These are phyloP conservation scores for Macrocybe sp. DNA, from an alignment of 1,284 basidiomycete species.

Conservation along the genomic window DNA sequence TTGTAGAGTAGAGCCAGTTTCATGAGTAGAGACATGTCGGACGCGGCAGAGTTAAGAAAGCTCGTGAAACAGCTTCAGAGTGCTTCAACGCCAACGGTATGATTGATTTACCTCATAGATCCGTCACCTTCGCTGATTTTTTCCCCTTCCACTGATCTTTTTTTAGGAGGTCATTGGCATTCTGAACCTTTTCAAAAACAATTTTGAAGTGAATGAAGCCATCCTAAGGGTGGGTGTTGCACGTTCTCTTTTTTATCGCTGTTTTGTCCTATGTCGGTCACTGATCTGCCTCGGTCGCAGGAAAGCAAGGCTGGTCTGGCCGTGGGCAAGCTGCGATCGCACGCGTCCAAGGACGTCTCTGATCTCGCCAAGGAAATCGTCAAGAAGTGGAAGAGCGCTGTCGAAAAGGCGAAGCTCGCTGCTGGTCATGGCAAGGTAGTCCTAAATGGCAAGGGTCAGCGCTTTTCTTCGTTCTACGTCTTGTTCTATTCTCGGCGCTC, in stretches of 20 bases:
- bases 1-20: not conserved
- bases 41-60: conserved; percentile 66
- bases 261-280: conserved; percentile 14
- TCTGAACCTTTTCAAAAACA: conserved; percentile 71
- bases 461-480: not conserved
- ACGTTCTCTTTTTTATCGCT: conserved; percentile 20
- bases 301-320: conserved; percentile 91
- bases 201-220: conserved; percentile 81
- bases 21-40: conserved; percentile 32
- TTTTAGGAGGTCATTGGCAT: conserved; percentile 69
- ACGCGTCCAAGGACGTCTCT: conserved; percentile 68
- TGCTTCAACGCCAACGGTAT: conserved; percentile 56
- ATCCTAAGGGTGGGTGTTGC: conserved; percentile 75
- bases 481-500: conserved; percentile 6
- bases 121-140: conserved; percentile 33
- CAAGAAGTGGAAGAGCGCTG: conserved; percentile 85
- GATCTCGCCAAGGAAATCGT: conserved; percentile 92
- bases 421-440: conserved; percentile 18
- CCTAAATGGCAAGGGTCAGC: conserved; percentile 29
- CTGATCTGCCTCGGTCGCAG: conserved; percentile 31
- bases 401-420: conserved; percentile 68
- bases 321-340: conserved; percentile 84
- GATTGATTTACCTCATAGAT: conserved; percentile 35
- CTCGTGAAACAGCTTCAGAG: conserved; percentile 75
- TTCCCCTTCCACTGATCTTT: conserved; percentile 21